Percentiles rank a stretch among this genome's conserved stretches.
Conservation (phyloP, 768 basidiomycete species). For the Daedaleopsis sinensis region DNA sequence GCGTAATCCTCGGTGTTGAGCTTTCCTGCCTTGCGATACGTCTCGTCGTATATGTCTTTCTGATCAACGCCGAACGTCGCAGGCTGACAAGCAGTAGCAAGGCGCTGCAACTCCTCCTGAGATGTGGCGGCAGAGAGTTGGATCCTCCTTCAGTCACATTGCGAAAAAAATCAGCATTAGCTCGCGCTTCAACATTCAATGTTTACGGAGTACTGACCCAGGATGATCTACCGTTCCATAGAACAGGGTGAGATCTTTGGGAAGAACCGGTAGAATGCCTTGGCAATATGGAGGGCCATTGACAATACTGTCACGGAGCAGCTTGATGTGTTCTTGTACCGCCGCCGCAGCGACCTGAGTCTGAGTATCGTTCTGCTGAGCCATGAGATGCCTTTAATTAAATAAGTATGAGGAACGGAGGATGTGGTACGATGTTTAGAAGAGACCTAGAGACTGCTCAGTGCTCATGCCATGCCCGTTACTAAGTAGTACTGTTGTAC, state of each 20-base stretch:
- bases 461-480: no score
- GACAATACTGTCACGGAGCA: constrained; percentile 5
- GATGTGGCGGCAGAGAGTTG: no score
- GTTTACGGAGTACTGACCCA: constrained; percentile 4
- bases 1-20: constrained; percentile 42
- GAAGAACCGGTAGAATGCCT: constrained; percentile 13
- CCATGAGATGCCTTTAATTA: no score
- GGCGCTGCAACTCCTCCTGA: no score
- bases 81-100: constrained; percentile 32
- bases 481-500: no score
- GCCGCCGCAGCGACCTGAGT: no score
- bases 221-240: constrained; percentile 6
- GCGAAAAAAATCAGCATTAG: background rate
- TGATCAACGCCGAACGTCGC: constrained; percentile 43
- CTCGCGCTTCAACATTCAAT: no score
- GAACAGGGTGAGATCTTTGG: constrained; percentile 11
- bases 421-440: no score
- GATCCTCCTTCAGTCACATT: constrained; percentile 5
- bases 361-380: no score
- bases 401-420: no score
- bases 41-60: constrained; percentile 45
- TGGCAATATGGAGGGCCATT: constrained; percentile 18
- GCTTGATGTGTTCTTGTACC: constrained; percentile 2
- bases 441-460: no score
- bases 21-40: constrained; percentile 51